Conservation (phyloP, 257 asterid species). For the Verbascum thapsus region DNA sequence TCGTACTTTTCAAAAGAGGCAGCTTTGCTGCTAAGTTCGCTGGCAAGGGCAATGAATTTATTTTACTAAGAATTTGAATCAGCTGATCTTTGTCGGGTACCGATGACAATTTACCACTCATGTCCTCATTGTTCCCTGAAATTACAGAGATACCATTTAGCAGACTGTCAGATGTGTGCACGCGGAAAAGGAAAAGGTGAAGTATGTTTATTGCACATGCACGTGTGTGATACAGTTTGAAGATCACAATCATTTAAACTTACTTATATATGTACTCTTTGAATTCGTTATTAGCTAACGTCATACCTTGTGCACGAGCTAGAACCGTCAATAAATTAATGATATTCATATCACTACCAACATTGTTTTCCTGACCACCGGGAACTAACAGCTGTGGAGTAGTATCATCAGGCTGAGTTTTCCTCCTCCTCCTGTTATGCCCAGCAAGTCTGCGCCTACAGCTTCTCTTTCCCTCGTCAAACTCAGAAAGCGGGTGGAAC, state of each 20-base stretch:
- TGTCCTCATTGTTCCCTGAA: slow-evolving; percentile 56
- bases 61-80: slow-evolving; percentile 60
- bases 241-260: not conserved
- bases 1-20: slow-evolving; percentile 18
- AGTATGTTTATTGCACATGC: too few relatives aligned
- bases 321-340: slow-evolving; percentile 57
- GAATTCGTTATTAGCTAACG: not conserved
- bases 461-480: slow-evolving; percentile 95
- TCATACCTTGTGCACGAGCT: slow-evolving; percentile 50
- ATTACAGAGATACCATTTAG: slow-evolving; percentile 22
- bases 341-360: slow-evolving; percentile 52
- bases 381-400: slow-evolving; percentile 41
- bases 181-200: not conserved
- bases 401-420: slow-evolving; percentile 76
- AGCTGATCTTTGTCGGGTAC: slow-evolving; percentile 65
- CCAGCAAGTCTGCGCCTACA: slow-evolving; percentile 95
- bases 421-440: slow-evolving; percentile 88
- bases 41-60: slow-evolving; percentile 67
- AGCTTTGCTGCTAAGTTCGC: slow-evolving; percentile 43
- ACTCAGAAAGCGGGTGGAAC: slow-evolving; percentile 88
- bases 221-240: not conserved
- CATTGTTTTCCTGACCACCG: slow-evolving; percentile 38
- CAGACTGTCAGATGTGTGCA: slow-evolving; percentile 1
- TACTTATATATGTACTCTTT: not conserved
- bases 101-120: slow-evolving; percentile 38